Evolutionary conservation across 2,329 filamentous ascomycete species (phyloP), one percentile per base, ranked within the genome.

Genomic region (Fusarium sp.): DNA sequence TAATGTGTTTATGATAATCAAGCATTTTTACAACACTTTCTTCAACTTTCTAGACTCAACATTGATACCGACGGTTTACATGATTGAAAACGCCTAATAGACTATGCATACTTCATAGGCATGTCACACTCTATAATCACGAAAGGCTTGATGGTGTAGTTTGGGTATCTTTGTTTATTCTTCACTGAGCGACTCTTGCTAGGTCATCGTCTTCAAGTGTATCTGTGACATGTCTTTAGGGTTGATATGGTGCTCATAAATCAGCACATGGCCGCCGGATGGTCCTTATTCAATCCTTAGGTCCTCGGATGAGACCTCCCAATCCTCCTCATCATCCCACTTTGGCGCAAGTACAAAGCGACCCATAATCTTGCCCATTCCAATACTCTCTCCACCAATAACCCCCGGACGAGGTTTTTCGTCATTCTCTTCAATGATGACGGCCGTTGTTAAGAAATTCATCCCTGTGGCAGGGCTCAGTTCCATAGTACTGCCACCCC

Each of bases 291-390:
- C 61, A 56, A 74, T 68, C 30, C 67, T 64, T 23, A 84, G 73
- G 37, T 83, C 82, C 49, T 83, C 80, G 2, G 80, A 78, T 35
- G 80, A 78, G 49, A 83, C 86, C 19, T 85, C 81, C 88, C 88
- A 90, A 35, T 89, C 88, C 62, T 88, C 84, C 74, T 89, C 88
- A 56, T 90, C 88, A 42, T 85, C 86, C 84, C 88, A 91, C 49
- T 87, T 84, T 12, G 89, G 89, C 32, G 88, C 88, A 23, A 90
- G 82, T 23, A 89, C 86, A 79, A 91, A 91, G 69, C 88, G 88
- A 56, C 89, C 89, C 84, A 89, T 87, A 66, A 92, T 86, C 76
- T 88, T 87, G 54, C 90, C 90, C 88, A 92, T 90, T 52, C 88
- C 88, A 64, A 88, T 86, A 35, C 88, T 88, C 53, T 85, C 84